phyloP scores from a whole-genome alignment of 306 rosid species.

The Morella rubra region DNA sequence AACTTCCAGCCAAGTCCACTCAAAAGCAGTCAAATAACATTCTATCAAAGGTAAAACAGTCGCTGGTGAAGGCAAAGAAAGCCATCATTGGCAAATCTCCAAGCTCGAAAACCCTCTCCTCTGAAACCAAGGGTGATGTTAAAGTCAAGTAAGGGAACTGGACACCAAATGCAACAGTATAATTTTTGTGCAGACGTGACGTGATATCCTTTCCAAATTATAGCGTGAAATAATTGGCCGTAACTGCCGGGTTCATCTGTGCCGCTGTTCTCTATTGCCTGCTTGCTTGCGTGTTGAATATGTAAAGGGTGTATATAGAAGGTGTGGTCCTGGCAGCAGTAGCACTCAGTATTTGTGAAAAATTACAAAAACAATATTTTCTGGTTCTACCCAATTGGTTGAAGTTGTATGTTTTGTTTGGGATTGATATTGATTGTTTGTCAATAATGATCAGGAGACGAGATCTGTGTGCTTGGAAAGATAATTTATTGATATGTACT shows the following conservation, averaged over 20 bases:
- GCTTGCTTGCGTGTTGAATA: conserved; percentile 42
- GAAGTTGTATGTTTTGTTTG: conserved; percentile 34
- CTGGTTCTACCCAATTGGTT: conserved; percentile 32
- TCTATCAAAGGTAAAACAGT: conserved; percentile 73
- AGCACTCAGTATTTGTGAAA: conserved; percentile 32
- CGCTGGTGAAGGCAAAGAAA: conserved; percentile 81
- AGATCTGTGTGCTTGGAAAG: conserved; percentile 9
- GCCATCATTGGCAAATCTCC: conserved; percentile 82
- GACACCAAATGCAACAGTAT: conserved; percentile 26
- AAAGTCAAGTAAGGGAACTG: conserved; percentile 53
- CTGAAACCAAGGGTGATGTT: conserved; percentile 63
- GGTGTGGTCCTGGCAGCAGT: conserved; percentile 40
- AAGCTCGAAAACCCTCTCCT: conserved; percentile 55
- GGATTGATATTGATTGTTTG: conserved; percentile 31
- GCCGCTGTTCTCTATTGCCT: conserved; percentile 35
- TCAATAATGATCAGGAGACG: conserved; percentile 34
- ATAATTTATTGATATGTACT: background rate
- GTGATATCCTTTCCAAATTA: conserved; percentile 23
- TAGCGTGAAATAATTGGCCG: conserved; percentile 28
- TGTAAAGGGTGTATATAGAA: conserved; percentile 51
- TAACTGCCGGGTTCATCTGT: conserved; percentile 27
- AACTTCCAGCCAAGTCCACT: conserved; percentile 50
- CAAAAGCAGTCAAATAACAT: conserved; percentile 71
- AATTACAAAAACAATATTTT: conserved; percentile 37
- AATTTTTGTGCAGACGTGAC: conserved; percentile 23